phyloP scores from a whole-genome alignment of 306 rosid species.

The Fragaria vesca region DNA sequence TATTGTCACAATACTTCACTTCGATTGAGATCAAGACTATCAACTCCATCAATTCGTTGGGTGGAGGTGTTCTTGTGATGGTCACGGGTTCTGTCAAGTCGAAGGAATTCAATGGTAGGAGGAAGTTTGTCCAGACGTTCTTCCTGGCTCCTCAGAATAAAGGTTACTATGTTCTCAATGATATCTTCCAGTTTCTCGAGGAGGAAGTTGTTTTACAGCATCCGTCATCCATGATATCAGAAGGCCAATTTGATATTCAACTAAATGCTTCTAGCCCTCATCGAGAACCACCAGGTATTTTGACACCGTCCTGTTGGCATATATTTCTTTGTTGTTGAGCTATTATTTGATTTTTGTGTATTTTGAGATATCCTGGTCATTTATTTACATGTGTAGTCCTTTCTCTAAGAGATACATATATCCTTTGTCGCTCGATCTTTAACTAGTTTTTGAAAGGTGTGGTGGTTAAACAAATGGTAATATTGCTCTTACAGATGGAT shows the following conservation, averaged over 20 bases:
- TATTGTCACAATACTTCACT: conserved; percentile 59
- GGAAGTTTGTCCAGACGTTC: conserved; percentile 82
- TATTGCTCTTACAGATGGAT: neutral
- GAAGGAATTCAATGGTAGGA: conserved; percentile 57
- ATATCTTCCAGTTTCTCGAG: conserved; percentile 71
- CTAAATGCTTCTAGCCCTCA: conserved; percentile 49
- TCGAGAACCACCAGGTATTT: conserved; percentile 67
- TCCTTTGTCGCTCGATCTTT: neutral
- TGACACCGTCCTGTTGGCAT: neutral
- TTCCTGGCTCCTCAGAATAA: conserved; percentile 93
- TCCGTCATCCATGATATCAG: conserved; percentile 40
- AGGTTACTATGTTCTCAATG: conserved; percentile 85
- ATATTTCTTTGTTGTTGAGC: neutral
- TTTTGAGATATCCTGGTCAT: neutral
- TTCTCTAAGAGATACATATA: neutral
- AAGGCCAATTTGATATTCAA: conserved; percentile 49
- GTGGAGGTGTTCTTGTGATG: conserved; percentile 83
- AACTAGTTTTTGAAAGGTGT: neutral
- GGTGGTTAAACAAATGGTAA: neutral
- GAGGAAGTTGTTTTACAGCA: conserved; percentile 52
- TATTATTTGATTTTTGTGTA: neutral
- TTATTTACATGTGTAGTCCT: neutral
- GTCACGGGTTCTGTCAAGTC: conserved; percentile 80
- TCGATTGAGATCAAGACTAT: conserved; percentile 80
- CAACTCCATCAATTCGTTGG: conserved; percentile 84